Evolutionary conservation across 2,329 filamentous ascomycete genomes (phyloP).

Genomic region (Epichloe brachyelytri): DNA sequence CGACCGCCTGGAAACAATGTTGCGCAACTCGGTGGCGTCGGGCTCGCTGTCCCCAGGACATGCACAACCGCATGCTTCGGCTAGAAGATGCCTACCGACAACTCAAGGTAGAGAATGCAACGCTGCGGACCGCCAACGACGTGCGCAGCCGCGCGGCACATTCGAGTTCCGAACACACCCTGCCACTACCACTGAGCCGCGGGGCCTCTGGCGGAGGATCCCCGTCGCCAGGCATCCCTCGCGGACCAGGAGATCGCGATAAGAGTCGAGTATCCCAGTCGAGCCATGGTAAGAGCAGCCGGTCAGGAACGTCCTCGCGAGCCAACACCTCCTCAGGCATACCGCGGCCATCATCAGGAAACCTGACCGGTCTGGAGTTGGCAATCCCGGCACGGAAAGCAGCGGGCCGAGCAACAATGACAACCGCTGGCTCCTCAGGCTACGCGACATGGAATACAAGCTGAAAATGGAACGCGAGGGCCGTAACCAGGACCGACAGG

Average conservation of each 20-base stretch:
- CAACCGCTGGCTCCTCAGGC: constrained; percentile 70
- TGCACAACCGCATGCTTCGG: constrained; percentile 35
- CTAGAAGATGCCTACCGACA: constrained; percentile 49
- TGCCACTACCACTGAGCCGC: background rate
- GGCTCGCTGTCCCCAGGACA: constrained; percentile 31
- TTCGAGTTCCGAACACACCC: constrained; percentile 24
- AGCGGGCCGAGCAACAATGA: constrained; percentile 30
- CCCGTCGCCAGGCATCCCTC: constrained; percentile 41
- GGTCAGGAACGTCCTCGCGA: constrained; percentile 19
- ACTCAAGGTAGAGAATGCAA: constrained; percentile 53
- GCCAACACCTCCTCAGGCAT: constrained; percentile 16
- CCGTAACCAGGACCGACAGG: constrained; percentile 68
- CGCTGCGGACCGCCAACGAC: constrained; percentile 52
- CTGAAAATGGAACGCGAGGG: constrained; percentile 85
- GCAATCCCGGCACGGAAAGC: constrained; percentile 11
- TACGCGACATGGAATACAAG: constrained; percentile 78
- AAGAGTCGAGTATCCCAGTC: constrained; percentile 24
- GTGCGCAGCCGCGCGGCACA: constrained; percentile 39
- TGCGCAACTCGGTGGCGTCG: constrained; percentile 49
- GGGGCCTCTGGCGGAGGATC: constrained; percentile 28
- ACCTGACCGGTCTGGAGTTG: constrained; percentile 15
- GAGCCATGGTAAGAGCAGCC: constrained; percentile 16
- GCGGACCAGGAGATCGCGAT: constrained; percentile 34
- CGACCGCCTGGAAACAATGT: constrained; percentile 70
- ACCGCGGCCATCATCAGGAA: constrained; percentile 13